A percentile compares a stretch with the other conserved stretches of the same genome.
These are phyloP conservation scores for Limonium bicolor DNA, from an alignment of 148 eudicot genomes.

Conservation along the genomic window DNA sequence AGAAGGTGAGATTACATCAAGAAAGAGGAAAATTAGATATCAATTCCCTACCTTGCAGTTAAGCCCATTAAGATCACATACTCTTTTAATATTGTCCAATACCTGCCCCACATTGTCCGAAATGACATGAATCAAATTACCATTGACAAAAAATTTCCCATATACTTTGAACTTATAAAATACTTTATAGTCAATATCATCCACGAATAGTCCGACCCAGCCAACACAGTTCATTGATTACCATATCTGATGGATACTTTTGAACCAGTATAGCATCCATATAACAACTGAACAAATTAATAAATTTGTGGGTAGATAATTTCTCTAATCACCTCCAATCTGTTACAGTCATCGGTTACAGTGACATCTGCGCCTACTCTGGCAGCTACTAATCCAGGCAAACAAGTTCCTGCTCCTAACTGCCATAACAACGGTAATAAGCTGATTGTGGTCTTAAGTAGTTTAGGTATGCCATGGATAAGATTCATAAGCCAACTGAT, in stretches of 20 bases:
- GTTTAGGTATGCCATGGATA: background rate
- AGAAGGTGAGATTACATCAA: background rate
- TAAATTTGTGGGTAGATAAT: background rate
- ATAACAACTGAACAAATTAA: background rate
- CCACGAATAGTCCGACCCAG: too few species aligned
- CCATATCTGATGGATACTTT: too few species aligned
- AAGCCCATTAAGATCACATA: slow-evolving; percentile 47
- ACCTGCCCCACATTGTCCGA: too few species aligned
- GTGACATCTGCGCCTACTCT: slow-evolving; percentile 85
- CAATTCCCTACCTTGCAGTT: slow-evolving; percentile 35
- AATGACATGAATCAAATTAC: too few species aligned
- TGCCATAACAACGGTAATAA: slow-evolving; percentile 15
- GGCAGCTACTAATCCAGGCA: slow-evolving; percentile 95
- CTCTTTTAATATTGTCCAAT: slow-evolving; percentile 60
- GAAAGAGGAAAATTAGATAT: background rate
- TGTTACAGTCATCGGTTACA: slow-evolving; percentile 50
- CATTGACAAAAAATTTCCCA: too few species aligned
- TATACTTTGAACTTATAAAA: too few species aligned
- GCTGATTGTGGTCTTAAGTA: background rate
- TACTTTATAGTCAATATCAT: too few species aligned
- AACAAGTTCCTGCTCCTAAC: slow-evolving; percentile 95
- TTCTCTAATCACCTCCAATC: slow-evolving; percentile 52
- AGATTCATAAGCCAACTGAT: background rate
- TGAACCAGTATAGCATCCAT: too few species aligned
- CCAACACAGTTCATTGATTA: too few species aligned